Base-by-base conservation (phyloP, 2,329 filamentous ascomycete species). In the Scedosporium aurantiacum region DNA sequence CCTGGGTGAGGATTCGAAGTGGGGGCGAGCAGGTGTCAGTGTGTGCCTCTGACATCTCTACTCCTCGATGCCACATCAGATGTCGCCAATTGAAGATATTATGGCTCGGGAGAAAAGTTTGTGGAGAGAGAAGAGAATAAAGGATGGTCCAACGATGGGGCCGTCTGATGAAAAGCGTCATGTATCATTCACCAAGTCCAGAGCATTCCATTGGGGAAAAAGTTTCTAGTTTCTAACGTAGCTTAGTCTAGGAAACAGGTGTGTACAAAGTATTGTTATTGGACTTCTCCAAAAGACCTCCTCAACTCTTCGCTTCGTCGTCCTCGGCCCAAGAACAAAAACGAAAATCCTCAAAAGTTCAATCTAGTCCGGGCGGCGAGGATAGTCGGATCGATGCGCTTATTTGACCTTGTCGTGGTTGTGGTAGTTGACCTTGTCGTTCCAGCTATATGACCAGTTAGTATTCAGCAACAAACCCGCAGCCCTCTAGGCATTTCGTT, bases 381-480 rank as follows among this genome's bases (percentile, higher is more conserved):
- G 27, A 16, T 21, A 21, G 14, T 25, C 57, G 16, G 28, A 28
- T 5, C 28, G 41, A 40, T 3, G 12, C 32, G 43, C 57, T 65
- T 65, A 65, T 63, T 64, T 63, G 56, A 74, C 71, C 83, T 90
- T 91, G 80, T 95, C 88, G 80, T 88, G 89, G 82, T 96, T 91
- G 86, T 97, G 91, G 82, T 96, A 93, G 86, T 97, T 97, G 81
- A 97, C 91, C 63, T 81, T 83, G 67, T 87, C 81, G 79, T 97
- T 97, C 94, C 94, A 99, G 88, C 89, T 91, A 69, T 66, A 65
- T 37, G 28, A 8, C 4, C 5, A 18, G 52, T 61, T 63, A 40
- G 50, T 61, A 41, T 64, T 72, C 62, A 68, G 67, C 47, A 41
- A 55, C 28, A 45, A 56, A 57, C 16, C 14, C 32, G 32, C 32